Percentiles rank a stretch among this genome's conserved stretches.
phyloP scores from a whole-genome alignment of 2,329 filamentous ascomycete genomes.

The Alternaria burnsii region DNA sequence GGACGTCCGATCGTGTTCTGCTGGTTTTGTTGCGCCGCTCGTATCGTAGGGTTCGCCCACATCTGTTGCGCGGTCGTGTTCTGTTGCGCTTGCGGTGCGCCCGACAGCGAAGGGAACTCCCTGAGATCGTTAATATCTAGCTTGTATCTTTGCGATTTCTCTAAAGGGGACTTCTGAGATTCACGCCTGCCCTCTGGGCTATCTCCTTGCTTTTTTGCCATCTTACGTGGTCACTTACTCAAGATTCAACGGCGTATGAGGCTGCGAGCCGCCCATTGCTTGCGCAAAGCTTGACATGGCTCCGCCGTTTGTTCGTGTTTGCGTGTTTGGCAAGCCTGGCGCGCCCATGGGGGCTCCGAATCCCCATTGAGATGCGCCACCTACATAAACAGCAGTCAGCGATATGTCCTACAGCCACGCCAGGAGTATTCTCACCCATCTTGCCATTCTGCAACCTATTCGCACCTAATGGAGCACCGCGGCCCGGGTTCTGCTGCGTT shows the following conservation, averaged over 20 bases:
- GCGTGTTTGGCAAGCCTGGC: slow-evolving; percentile 60
- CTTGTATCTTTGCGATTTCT: slow-evolving; percentile 5
- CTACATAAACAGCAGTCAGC: slow-evolving; percentile 47
- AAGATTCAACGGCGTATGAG: slow-evolving; percentile 63
- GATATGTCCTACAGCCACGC: slow-evolving; percentile 2
- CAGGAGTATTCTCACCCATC: slow-evolving; percentile 53
- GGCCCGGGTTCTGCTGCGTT: slow-evolving; percentile 59
- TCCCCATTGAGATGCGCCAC: slow-evolving; percentile 65
- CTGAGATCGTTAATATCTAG: slow-evolving; percentile 51
- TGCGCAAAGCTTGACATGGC: slow-evolving; percentile 65
- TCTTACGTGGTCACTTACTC: slow-evolving; percentile 58
- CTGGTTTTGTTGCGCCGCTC: slow-evolving; percentile 61
- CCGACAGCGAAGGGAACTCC: slow-evolving; percentile 70
- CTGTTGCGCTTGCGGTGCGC: slow-evolving; percentile 64
- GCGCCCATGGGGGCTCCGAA: slow-evolving; percentile 64
- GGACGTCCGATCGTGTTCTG: slow-evolving; percentile 64
- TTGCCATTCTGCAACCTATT: slow-evolving; percentile 64
- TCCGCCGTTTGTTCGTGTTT: slow-evolving; percentile 59
- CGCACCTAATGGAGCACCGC: slow-evolving; percentile 58
- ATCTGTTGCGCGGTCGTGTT: slow-evolving; percentile 61
- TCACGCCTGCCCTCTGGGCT: neutral
- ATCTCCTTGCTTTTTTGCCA: slow-evolving; percentile 11
- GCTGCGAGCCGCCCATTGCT: slow-evolving; percentile 63
- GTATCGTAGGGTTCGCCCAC: slow-evolving; percentile 66
- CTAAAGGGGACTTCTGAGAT: neutral